Evolutionary conservation across 352 stramenopile species (phyloP).

Genomic region (Globisporangium parvum): DNA sequence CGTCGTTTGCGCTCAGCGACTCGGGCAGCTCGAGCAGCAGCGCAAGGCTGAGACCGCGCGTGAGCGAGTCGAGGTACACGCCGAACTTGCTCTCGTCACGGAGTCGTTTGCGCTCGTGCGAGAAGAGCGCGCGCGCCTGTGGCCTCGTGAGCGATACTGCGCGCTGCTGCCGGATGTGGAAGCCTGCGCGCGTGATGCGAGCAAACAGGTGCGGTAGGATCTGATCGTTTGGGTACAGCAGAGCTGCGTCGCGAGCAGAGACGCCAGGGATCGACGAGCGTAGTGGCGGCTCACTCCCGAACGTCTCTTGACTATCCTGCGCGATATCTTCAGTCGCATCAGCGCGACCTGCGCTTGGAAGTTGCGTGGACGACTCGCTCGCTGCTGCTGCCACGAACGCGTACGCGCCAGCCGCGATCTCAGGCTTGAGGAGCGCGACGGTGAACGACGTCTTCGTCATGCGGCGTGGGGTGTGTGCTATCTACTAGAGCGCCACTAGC

Average conservation of each 20-base stretch:
- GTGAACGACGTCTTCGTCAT: conserved; percentile 22
- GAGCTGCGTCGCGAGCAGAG: conserved; percentile 29
- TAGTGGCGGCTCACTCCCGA: background rate
- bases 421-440: conserved; percentile 47
- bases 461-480: too few relatives aligned
- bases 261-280: conserved; percentile 28
- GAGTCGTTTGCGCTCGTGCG: conserved; percentile 20
- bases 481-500: too few relatives aligned
- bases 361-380: background rate
- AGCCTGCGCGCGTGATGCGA: conserved; percentile 51
- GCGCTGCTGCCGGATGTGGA: conserved; percentile 31
- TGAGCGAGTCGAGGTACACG: conserved; percentile 48
- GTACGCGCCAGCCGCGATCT: conserved; percentile 56
- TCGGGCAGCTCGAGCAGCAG: conserved; percentile 38
- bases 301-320: too few relatives aligned
- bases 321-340: too few relatives aligned
- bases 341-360: too few relatives aligned
- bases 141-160: conserved; percentile 32
- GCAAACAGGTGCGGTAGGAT: conserved; percentile 29
- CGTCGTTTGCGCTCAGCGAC: conserved; percentile 7
- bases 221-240: conserved; percentile 32
- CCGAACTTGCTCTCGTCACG: conserved; percentile 23
- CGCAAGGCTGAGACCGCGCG: conserved; percentile 49
- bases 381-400: conserved; percentile 14
- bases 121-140: conserved; percentile 34